Percentiles rank a stretch among this genome's conserved stretches.
Conservation (phyloP, 495 filamentous ascomycete genomes). For the Tuber melanosporum region DNA sequence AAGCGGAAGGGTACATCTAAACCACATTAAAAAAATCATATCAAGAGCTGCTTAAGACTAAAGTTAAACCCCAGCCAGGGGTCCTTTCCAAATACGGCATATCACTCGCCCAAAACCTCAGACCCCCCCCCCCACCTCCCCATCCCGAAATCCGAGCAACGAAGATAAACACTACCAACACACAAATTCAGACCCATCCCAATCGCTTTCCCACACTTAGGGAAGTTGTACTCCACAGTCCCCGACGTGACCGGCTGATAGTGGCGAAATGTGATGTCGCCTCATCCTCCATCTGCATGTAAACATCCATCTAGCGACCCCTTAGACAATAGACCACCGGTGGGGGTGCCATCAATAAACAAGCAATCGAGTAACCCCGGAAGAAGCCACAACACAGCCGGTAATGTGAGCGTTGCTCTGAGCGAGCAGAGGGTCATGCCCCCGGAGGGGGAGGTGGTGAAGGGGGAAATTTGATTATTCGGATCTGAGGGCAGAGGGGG, state of each 20-base stretch:
- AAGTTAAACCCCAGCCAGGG: background rate
- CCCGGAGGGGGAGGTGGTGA: background rate
- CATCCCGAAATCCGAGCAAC: background rate
- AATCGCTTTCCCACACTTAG: background rate
- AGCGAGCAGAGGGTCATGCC: background rate
- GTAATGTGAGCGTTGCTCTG: too few species aligned
- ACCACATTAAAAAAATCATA: background rate
- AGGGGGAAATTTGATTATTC: conserved; percentile 15
- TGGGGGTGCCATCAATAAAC: background rate
- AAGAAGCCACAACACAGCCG: background rate
- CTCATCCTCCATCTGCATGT: background rate
- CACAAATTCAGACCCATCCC: background rate
- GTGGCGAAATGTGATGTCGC: background rate
- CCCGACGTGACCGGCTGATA: background rate
- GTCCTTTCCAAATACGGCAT: background rate
- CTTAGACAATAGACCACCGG: background rate
- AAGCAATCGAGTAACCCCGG: background rate
- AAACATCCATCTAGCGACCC: background rate
- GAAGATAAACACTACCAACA: background rate
- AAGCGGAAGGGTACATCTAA: background rate
- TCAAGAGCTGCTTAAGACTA: background rate
- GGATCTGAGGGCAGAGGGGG: background rate
- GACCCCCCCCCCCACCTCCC: background rate
- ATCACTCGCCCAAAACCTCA: background rate
- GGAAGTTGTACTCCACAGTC: background rate